Percentiles rank a stretch among this genome's conserved stretches.
phyloP scores from a whole-genome alignment of 192 early-diverging fungal species.

The Podila epicladia region DNA sequence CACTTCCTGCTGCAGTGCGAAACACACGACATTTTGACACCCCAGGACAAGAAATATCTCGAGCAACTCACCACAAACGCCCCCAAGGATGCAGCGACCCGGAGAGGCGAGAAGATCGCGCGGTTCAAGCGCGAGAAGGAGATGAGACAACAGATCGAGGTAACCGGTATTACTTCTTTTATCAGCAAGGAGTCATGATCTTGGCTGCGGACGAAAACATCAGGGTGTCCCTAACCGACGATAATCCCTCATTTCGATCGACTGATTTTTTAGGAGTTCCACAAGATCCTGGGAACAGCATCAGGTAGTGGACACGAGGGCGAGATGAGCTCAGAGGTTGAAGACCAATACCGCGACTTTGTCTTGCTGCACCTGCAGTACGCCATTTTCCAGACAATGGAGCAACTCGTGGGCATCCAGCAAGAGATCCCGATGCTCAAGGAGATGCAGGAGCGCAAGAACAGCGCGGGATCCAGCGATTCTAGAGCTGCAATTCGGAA shows the following conservation, averaged over 20 bases:
- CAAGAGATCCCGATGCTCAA: conserved; percentile 86
- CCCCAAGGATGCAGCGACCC: conserved; percentile 57
- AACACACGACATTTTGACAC: conserved; percentile 38
- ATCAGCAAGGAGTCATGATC: not conserved
- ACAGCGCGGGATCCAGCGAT: conserved; percentile 27
- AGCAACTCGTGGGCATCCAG: conserved; percentile 72
- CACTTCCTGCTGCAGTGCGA: conserved; percentile 39
- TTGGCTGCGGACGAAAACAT: too few species aligned
- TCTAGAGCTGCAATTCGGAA: conserved; percentile 13
- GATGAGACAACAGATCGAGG: conserved; percentile 64
- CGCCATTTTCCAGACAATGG: conserved; percentile 75
- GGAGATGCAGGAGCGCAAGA: conserved; percentile 71
- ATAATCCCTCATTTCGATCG: too few species aligned
- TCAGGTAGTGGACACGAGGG: conserved; percentile 28
- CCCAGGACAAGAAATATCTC: conserved; percentile 52
- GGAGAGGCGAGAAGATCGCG: conserved; percentile 77
- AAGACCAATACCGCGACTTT: conserved; percentile 82
- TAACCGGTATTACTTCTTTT: not conserved
- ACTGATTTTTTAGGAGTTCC: conserved; percentile 19
- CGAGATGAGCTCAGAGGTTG: conserved; percentile 57
- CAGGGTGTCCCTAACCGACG: too few species aligned
- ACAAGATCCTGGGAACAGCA: conserved; percentile 41
- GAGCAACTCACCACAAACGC: conserved; percentile 53
- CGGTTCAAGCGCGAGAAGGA: conserved; percentile 83
- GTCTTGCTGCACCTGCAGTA: conserved; percentile 78